phyloP scores from a whole-genome alignment of 768 basidiomycete genomes.

The Kwoniella newhampshirensis region DNA sequence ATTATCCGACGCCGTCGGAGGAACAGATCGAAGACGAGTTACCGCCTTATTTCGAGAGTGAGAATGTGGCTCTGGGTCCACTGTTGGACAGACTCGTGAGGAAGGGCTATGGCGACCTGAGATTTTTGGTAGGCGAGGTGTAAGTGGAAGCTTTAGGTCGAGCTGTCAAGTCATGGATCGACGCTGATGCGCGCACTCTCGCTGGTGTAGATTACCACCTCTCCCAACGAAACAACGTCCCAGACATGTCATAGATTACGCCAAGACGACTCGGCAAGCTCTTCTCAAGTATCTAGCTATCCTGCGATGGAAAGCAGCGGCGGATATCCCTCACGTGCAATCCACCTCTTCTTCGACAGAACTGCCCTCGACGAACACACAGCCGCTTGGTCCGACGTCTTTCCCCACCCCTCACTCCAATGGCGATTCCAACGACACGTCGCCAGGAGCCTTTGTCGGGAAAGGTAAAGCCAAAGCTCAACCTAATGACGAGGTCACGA shows the following conservation, averaged over 20 bases:
- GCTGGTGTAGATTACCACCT: slow-evolving; percentile 28
- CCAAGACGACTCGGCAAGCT: slow-evolving; percentile 40
- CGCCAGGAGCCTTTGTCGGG: slow-evolving; percentile 28
- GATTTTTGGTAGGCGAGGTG: slow-evolving; percentile 31
- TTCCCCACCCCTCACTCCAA: slow-evolving; percentile 45
- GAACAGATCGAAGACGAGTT: slow-evolving; percentile 40
- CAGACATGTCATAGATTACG: slow-evolving; percentile 41
- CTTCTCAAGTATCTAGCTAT: slow-evolving; percentile 44
- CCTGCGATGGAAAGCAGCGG: slow-evolving; percentile 43
- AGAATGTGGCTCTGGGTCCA: slow-evolving; percentile 36
- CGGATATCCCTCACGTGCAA: slow-evolving; percentile 22
- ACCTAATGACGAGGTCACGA: neutral
- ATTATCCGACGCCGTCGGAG: slow-evolving; percentile 36
- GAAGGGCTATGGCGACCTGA: slow-evolving; percentile 40
- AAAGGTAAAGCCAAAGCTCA: slow-evolving; percentile 33
- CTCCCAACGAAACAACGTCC: slow-evolving; percentile 31
- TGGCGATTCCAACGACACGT: slow-evolving; percentile 33
- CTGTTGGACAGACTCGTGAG: slow-evolving; percentile 34
- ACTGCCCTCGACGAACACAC: neutral
- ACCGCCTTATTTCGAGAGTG: slow-evolving; percentile 41
- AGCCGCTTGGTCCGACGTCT: slow-evolving; percentile 11
- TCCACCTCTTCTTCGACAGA: slow-evolving; percentile 3
- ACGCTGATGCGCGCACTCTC: neutral
- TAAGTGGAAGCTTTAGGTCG: slow-evolving; percentile 18
- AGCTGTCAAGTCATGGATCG: neutral